These are phyloP conservation scores for Stylosanthes scabra DNA, from an alignment of 331 rosid species.

Conservation along the genomic window DNA sequence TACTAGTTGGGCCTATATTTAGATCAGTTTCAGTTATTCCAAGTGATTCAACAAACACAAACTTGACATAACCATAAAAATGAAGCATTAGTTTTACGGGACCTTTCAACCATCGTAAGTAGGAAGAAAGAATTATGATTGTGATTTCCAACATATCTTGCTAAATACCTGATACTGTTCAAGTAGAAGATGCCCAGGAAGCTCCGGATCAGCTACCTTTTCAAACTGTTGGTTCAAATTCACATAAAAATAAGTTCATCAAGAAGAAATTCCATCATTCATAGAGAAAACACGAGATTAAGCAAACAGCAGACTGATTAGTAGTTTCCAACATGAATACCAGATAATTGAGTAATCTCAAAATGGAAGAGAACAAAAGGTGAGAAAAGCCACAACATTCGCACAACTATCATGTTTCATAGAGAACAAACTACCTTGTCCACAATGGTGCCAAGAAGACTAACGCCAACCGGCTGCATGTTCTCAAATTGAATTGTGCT, in stretches of 20 bases:
- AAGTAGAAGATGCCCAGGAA: slow-evolving; percentile 92
- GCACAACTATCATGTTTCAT: slow-evolving; percentile 20
- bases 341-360: background rate
- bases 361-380: background rate
- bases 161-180: slow-evolving; percentile 92
- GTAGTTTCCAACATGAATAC: slow-evolving; percentile 25
- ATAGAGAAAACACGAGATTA: slow-evolving; percentile 20
- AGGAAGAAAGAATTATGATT: slow-evolving; percentile 11
- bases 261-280: background rate
- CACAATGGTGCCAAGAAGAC: slow-evolving; percentile 81
- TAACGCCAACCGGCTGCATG: slow-evolving; percentile 95
- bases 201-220: slow-evolving; percentile 85
- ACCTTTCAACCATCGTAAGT: slow-evolving; percentile 12
- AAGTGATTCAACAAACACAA: slow-evolving; percentile 34
- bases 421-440: slow-evolving; percentile 73
- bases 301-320: slow-evolving; percentile 13
- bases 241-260: slow-evolving; percentile 39
- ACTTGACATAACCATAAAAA: slow-evolving; percentile 30
- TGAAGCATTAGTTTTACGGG: slow-evolving; percentile 13
- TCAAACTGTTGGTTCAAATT: slow-evolving; percentile 72
- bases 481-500: slow-evolving; percentile 97
- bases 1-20: slow-evolving; percentile 87
- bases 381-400: slow-evolving; percentile 18
- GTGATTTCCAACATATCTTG: slow-evolving; percentile 10
- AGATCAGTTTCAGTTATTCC: slow-evolving; percentile 44